These are phyloP conservation scores for Chytriomyces confervae DNA, from an alignment of 192 early-diverging fungal species.

Conservation along the genomic window DNA sequence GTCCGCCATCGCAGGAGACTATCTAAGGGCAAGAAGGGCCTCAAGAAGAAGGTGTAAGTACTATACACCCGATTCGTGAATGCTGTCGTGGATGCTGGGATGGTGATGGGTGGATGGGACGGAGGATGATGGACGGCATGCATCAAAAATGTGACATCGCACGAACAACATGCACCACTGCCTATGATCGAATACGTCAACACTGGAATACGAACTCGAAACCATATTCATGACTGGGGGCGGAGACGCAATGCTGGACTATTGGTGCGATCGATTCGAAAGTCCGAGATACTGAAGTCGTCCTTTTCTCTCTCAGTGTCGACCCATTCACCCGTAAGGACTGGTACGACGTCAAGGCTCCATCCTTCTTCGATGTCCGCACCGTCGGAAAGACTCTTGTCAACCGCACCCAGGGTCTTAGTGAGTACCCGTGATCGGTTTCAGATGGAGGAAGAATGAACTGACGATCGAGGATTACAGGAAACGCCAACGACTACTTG, in stretches of 20 bases:
- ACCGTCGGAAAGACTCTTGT: conserved; percentile 99
- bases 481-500: conserved; percentile 93
- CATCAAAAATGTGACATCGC: background rate
- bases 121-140: background rate
- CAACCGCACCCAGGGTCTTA: conserved; percentile 99
- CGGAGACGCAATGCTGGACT: background rate
- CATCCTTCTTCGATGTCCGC: conserved; percentile 92
- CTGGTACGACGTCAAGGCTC: conserved; percentile 99
- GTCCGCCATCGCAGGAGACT: conserved; percentile 69
- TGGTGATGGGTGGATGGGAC: background rate
- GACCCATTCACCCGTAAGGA: conserved; percentile 99
- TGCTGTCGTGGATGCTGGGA: background rate
- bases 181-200: background rate
- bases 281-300: background rate
- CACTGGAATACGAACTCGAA: background rate
- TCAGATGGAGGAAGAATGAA: conserved; percentile 1
- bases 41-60: conserved; percentile 94
- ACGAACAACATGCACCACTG: background rate
- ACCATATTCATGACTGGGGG: background rate
- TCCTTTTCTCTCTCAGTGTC: conserved; percentile 61
- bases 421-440: conserved; percentile 60
- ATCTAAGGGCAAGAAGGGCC: conserved; percentile 95
- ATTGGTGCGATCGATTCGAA: background rate
- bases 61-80: conserved; percentile 12
- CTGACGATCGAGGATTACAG: conserved; percentile 38